Conservation (phyloP, 208 protist genomes). For the Entamoeba moshkovskii region DNA sequence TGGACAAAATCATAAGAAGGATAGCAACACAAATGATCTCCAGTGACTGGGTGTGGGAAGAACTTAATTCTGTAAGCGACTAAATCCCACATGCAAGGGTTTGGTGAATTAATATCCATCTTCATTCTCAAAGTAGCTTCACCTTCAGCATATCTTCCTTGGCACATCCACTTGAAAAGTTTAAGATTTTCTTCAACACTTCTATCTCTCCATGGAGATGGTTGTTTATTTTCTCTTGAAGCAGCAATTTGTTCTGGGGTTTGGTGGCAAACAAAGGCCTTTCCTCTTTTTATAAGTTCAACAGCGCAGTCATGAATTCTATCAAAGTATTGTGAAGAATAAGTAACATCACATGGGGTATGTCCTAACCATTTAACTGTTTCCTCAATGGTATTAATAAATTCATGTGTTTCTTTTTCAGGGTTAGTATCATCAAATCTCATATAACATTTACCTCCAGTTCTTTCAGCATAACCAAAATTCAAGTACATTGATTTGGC, state of each 20-base stretch:
- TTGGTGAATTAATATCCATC: constrained; percentile 81
- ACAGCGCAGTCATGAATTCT: constrained; percentile 85
- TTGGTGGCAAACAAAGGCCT: constrained; percentile 85
- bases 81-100: constrained; percentile 87
- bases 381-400: constrained; percentile 77
- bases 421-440: constrained; percentile 97
- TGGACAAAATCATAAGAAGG: constrained; percentile 98
- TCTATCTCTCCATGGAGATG: constrained; percentile 7
- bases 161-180: constrained; percentile 71
- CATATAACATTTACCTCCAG: constrained; percentile 71
- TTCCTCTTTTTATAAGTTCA: constrained; percentile 75
- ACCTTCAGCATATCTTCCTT: constrained; percentile 82
- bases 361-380: constrained; percentile 58
- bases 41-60: constrained; percentile 39
- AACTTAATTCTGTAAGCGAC: constrained; percentile 96
- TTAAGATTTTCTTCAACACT: constrained; percentile 65
- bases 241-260: constrained; percentile 75
- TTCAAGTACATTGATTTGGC: constrained; percentile 96
- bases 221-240: constrained; percentile 32
- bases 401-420: constrained; percentile 82
- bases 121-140: constrained; percentile 89
- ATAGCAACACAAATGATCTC: constrained; percentile 78
- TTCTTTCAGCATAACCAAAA: constrained; percentile 76
- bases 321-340: constrained; percentile 94
- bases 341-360: constrained; percentile 61